Conservation (phyloP, 2,329 filamentous ascomycete species). For the Aspergillus udagawae region DNA sequence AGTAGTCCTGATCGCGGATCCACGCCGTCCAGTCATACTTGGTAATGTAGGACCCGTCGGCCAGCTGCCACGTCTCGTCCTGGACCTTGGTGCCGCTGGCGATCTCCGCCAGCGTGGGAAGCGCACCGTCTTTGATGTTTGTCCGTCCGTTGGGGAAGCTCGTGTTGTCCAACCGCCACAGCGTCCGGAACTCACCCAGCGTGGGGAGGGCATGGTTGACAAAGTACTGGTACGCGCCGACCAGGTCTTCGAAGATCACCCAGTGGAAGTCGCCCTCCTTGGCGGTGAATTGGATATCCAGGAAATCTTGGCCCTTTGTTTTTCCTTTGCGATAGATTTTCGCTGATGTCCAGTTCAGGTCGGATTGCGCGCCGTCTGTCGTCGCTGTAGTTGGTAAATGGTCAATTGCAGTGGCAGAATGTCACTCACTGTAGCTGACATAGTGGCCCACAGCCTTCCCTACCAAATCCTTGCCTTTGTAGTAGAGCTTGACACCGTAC, state of each 20-base stretch:
- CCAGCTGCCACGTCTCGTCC: conserved; percentile 51
- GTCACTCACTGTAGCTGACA: conserved; percentile 41
- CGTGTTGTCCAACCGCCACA: conserved; percentile 49
- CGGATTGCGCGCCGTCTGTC: conserved; percentile 44
- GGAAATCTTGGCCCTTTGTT: conserved; percentile 37
- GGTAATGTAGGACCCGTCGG: conserved; percentile 48
- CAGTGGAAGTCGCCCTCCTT: conserved; percentile 50
- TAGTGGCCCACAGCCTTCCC: conserved; percentile 42
- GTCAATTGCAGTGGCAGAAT: background rate
- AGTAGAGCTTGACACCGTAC: conserved; percentile 40
- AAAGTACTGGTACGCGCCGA: conserved; percentile 55
- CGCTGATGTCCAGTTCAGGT: conserved; percentile 48
- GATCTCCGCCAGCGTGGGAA: conserved; percentile 46
- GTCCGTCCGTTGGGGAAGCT: conserved; percentile 48
- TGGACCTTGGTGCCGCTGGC: conserved; percentile 46
- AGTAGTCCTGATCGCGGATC: conserved; percentile 41
- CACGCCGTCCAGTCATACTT: conserved; percentile 50
- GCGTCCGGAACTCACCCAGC: conserved; percentile 49
- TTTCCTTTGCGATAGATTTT: conserved; percentile 32
- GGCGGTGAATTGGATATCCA: conserved; percentile 48
- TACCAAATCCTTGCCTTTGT: conserved; percentile 41
- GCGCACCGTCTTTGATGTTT: conserved; percentile 42
- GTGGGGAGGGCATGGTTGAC: conserved; percentile 48
- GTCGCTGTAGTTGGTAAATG: background rate
- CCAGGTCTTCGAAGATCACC: conserved; percentile 47